Base-by-base conservation (phyloP, 2,329 filamentous ascomycete genomes). In the Venturia oleaginea region DNA sequence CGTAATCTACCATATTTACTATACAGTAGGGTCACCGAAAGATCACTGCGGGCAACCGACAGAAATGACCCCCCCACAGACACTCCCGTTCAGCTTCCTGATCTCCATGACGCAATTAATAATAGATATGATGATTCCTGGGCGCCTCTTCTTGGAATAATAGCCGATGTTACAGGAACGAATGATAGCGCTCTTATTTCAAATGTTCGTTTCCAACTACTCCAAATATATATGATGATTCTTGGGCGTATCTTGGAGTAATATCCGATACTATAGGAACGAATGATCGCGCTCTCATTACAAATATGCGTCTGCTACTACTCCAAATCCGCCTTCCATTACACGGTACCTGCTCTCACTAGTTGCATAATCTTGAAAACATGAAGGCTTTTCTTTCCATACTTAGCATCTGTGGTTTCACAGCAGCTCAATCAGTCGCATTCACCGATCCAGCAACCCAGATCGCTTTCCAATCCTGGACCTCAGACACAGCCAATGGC, bases 401-500 rank as follows among this genome's bases (percentile, higher is more conserved):
- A n/a, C n/a, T 43, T 32, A 17, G 32, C 19, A 32, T 60, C 32
- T 43, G 34, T 22, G 57, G 57, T 17, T 2, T 38, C 19, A n/a
- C 32, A 40, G 2, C 34, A 1, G 57, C 57, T 38, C 57, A 60
- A 13, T n/a, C 60, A 3, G 43, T 43, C 13, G n/a, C 60, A 1
- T 30, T n/a, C 15, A 48, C 13, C 30, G 60, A 62, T 43, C 38
- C 60, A 30, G 30, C 22, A 6, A 46, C 60, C 17, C n/a, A 43
- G 51, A 62, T 62, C 43, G 30, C 22, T 37, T 62, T 62, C 60
- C 60, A 62, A 43, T 30, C 60, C 30, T 62, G 42, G 34, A 32
- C 48, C n/a, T n/a, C n/a, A 19, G 32, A 22, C 10, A 3, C 22
- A n/a, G 10, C 3, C n/a, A 27, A 15, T 34, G 60, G 40, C 37